Evolutionary conservation across 148 eudicot genomes (phyloP).

Genomic region (Vaccinium macrocarpon): DNA sequence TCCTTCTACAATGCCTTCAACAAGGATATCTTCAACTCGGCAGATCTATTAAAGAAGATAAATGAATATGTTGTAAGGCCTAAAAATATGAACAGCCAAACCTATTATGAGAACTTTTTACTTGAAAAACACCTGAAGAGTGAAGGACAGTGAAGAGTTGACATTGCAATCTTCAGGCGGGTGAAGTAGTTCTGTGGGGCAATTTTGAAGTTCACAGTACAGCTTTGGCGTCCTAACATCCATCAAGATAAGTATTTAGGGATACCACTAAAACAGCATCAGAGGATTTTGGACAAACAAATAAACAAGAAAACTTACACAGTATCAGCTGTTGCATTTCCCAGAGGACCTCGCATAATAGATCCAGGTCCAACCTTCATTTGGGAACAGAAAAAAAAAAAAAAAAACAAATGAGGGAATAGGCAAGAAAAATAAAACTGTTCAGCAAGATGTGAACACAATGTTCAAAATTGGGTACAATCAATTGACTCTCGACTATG

Average conservation of each 20-base stretch:
- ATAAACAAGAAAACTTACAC: slow-evolving; percentile 49
- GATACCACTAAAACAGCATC: neutral
- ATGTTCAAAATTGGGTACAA: neutral
- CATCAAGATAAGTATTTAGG: neutral
- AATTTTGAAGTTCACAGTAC: slow-evolving; percentile 67
- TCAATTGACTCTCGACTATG: neutral
- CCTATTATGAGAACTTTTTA: neutral
- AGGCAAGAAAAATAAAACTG: neutral
- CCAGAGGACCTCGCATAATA: slow-evolving; percentile 73
- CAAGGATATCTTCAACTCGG: slow-evolving; percentile 88
- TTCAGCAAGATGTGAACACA: neutral
- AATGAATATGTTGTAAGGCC: neutral
- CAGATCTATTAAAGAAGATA: slow-evolving; percentile 55
- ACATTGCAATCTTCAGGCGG: slow-evolving; percentile 99
- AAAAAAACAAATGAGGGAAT: slow-evolving; percentile 16
- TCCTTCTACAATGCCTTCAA: slow-evolving; percentile 86
- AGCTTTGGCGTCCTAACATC: slow-evolving; percentile 68
- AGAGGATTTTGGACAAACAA: neutral
- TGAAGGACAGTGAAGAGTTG: slow-evolving; percentile 81
- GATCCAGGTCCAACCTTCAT: slow-evolving; percentile 93
- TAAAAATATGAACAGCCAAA: neutral
- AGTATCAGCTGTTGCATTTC: slow-evolving; percentile 52
- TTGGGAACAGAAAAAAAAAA: slow-evolving; percentile 12
- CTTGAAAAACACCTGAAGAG: slow-evolving; percentile 68
- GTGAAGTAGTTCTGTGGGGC: slow-evolving; percentile 81